Base-by-base conservation (phyloP, 2,329 filamentous ascomycete genomes). In the Taxawa tesnikishii region DNA sequence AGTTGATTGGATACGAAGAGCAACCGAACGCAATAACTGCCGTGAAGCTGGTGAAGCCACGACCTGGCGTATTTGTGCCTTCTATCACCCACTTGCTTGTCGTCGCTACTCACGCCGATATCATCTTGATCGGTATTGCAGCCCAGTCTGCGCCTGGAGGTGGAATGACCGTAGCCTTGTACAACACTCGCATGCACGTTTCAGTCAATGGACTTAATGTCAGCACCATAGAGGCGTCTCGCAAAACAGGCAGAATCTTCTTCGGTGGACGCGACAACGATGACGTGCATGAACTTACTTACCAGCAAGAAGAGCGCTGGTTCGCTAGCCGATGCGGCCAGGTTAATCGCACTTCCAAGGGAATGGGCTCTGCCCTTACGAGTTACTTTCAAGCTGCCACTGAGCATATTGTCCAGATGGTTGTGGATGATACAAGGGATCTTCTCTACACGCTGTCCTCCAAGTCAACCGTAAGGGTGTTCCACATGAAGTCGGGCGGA, bases 271-370 rank as follows among this genome's bases (percentile, higher is more conserved):
- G 70, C 31, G 70, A 67, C 31, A 83, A 88, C 43, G 84, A 84
- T 41, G 87, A 96, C 46, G 75, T 98, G 29, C 83, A 90, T 54
- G 90, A 98, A 58, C 71, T 98, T 33, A 87, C 81, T 44, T 98
- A 98, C 53, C 88, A 96, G 57, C 85, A 94, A 49, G 85, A 96
- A 55, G 90, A 98, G 58, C 80, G 82, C 46, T 98, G 90, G 90
- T 98, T 98, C 52, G 79, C 82, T 32, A 85, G 77, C 55, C 74
- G 81, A 43, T 92, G 83, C 52, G 77, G 79, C 38, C 94, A 87
- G 58, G 76, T 88, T 41, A 92, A 92, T 25, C 90, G 94, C 54
- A 88, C 79, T 29, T 79, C 73, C 52, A 75, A 73, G 3, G 77
- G 79, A 19, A 78, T 82, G 64, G 68, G 70, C 34, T 77, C 34